Conservation (phyloP, 306 rosid genomes). For the Vigna trinervia region DNA sequence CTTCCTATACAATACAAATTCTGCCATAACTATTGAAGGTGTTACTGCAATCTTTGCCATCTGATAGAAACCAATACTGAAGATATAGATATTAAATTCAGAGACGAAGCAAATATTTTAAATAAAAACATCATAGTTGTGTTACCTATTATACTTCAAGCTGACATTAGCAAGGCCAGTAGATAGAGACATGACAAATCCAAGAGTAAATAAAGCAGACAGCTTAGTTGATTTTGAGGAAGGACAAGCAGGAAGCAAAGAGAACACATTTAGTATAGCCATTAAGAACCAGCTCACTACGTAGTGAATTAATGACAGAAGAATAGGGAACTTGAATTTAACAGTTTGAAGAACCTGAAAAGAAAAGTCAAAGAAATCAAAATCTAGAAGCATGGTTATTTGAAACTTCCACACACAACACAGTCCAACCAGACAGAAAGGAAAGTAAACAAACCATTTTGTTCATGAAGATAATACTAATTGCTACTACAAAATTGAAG, state of each 20-base stretch:
- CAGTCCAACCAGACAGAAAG: constrained; percentile 15
- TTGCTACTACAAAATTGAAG: constrained; percentile 84
- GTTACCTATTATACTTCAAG: constrained; percentile 88
- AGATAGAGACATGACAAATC: constrained; percentile 83
- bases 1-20: constrained; percentile 66
- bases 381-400: constrained; percentile 36
- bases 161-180: constrained; percentile 93
- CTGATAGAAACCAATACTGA: constrained; percentile 94
- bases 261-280: constrained; percentile 71
- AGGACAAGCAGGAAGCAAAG: constrained; percentile 77
- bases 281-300: constrained; percentile 81
- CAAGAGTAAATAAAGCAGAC: constrained; percentile 71
- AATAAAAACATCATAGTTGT: constrained; percentile 24
- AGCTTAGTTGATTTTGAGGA: constrained; percentile 66
- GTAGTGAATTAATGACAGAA: constrained; percentile 83
- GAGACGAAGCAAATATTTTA: constrained; percentile 20
- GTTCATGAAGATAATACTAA: constrained; percentile 80
- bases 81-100: constrained; percentile 48
- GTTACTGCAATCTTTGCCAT: constrained; percentile 94
- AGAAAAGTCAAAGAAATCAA: constrained; percentile 30
- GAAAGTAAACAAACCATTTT: constrained; percentile 72
- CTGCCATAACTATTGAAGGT: constrained; percentile 82
- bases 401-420: constrained; percentile 20
- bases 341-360: constrained; percentile 83
- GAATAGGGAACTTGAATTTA: constrained; percentile 75